Base-by-base conservation (phyloP, 352 stramenopile species). In the Globisporangium radiosum region DNA sequence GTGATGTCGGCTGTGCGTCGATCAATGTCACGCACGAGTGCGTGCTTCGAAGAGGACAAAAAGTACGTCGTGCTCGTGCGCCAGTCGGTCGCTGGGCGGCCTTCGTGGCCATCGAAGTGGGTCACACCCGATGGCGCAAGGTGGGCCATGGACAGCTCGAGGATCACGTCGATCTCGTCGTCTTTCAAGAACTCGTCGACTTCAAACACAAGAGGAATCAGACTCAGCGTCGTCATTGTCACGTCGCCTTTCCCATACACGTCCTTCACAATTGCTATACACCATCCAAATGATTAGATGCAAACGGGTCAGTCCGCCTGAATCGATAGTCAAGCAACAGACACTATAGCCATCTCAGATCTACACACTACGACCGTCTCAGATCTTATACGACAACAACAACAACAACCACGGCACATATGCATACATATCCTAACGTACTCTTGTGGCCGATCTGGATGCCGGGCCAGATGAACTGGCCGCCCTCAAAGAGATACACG, bases 41-140 rank as follows among this genome's bases (percentile, higher is more conserved):
- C 7, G 54, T 90, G 75, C 4, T 49, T 54, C 5, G 64, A 69
- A 1, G 82, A 89, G 39, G 82, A 59, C 51, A 92, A 49, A 48
- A 85, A 92, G 64, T 88, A 88, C 42, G 76, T 92, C 40, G 78
- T 90, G 64, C 76, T 89, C 40, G 82, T 92, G 48, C 82, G 71
- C 82, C 80, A 92, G 55, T 88, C 76, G 2, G 78, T 88, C 9
- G 75, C 69, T 2, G 80, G 72, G 3, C 77, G 75, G 45, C 79
- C 79, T 57, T 87, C 76, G 55, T 92, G 72, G 14, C 76, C 81
- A 54, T 90, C 83, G 13, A 77, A 70, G 42, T 80, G 69, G 36
- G 70, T 76, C 56, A 92, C 81, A 13, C 67, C 74, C 7, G 81
- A 92, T 11, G 81, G 77, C 19, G 69, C 65, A 37, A 92, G 58